Base-by-base conservation (phyloP, 2,329 filamentous ascomycete species). In the Verticillium nonalfalfae region DNA sequence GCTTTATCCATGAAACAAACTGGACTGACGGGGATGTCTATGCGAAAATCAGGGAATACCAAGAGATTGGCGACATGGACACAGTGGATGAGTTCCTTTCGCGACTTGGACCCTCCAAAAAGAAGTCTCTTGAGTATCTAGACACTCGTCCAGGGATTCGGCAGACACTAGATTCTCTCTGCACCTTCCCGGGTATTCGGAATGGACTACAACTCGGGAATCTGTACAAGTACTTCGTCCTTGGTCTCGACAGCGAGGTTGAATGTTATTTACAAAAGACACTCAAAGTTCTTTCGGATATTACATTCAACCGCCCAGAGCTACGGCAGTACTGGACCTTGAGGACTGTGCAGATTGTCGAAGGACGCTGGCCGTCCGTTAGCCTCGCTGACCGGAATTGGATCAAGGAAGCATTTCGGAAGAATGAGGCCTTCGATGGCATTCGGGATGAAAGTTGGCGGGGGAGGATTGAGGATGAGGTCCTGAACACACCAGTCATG, bases 11-110 rank as follows among this genome's bases (percentile, higher is more conserved):
- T 38, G 50, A 60, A 52, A 60, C 36, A 33, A 55, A 40, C 38
- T 60, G 35, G 52, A 56, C 34, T 15, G 59, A 60, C 33, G 50
- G 59, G 35, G 59, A 60, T 36, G 52, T 59, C 2, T 59, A 59
- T 31, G 34, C 45, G 10, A 59, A 59, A 36, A 31, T 59, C 39
- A 59, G 59, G 39, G 59, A 60, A 26, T 45, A 54, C 55, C 26
- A 60, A 26, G 26, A 39, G 33, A 39, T 36, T 35, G 14, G 52
- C 10, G 52, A 60, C 33, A 55, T 39, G 52, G 26, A 33, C 50
- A 60, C 38, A 14, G 50, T 56, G 21, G 45, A 18, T 26, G 35
- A 60, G 35, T 60, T 60, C 36, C 21, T 34, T 33, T 21, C 55
- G 15, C n/a, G 52, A 33, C 59, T 60, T 26, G 52, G 59, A n/a